A percentile compares a stretch with the other conserved stretches of the same genome.
These are phyloP conservation scores for Colletotrichum eleusines DNA, from an alignment of 2,329 filamentous ascomycete genomes.

Conservation along the genomic window DNA sequence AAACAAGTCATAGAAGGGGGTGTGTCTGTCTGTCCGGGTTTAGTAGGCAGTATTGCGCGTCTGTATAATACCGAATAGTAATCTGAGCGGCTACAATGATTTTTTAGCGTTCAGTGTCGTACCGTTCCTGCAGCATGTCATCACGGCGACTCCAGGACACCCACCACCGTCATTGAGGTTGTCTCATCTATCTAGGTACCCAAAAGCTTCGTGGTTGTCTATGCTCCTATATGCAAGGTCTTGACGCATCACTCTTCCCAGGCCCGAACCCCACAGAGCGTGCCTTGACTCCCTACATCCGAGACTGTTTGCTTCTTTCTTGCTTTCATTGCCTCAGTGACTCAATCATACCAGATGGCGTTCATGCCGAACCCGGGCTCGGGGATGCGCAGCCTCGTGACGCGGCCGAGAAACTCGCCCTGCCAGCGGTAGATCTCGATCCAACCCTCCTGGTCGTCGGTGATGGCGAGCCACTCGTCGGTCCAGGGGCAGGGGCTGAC, in stretches of 20 bases:
- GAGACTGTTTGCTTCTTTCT: background rate
- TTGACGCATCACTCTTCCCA: background rate
- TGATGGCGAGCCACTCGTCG: constrained; percentile 91
- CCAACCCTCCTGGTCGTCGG: constrained; percentile 89
- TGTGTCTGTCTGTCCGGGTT: background rate
- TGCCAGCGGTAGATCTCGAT: constrained; percentile 90
- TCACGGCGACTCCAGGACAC: background rate
- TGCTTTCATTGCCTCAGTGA: too few species aligned
- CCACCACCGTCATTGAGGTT: background rate
- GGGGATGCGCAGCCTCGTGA: constrained; percentile 80
- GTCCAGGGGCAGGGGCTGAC: constrained; percentile 86
- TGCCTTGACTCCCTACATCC: background rate
- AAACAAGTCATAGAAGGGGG: constrained; percentile 46
- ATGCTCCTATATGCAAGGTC: background rate
- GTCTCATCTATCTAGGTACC: background rate
- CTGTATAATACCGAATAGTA: constrained; percentile 37
- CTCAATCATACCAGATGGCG: constrained; percentile 87
- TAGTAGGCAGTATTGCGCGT: background rate
- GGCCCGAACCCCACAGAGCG: too few species aligned
- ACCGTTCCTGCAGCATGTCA: too few species aligned
- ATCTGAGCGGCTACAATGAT: constrained; percentile 10
- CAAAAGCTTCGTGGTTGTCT: background rate
- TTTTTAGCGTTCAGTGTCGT: background rate
- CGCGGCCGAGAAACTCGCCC: constrained; percentile 82
- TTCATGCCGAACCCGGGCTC: constrained; percentile 97